Conservation (phyloP, 768 basidiomycete species). For the Porpolomopsis calyptriformis region DNA sequence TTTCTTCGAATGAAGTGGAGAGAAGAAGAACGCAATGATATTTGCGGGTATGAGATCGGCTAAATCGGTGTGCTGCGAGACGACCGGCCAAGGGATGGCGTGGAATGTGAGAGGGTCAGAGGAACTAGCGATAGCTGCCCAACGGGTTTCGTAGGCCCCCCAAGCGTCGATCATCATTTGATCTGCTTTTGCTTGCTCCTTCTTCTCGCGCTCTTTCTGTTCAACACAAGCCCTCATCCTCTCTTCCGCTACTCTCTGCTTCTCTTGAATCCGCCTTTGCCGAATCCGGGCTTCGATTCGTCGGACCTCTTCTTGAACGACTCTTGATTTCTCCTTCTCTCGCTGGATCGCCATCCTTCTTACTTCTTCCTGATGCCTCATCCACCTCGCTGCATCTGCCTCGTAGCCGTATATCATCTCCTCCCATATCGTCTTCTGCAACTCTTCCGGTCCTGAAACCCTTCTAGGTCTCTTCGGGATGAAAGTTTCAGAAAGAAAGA, state of each 20-base stretch:
- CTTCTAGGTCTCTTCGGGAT: slow-evolving; percentile 11
- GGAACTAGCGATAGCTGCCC: slow-evolving; percentile 41
- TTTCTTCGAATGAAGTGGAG: slow-evolving; percentile 48
- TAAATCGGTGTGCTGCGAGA: slow-evolving; percentile 28
- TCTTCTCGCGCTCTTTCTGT: not conserved
- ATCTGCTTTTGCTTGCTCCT: slow-evolving; percentile 26
- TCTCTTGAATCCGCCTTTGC: slow-evolving; percentile 40
- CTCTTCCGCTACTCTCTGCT: slow-evolving; percentile 34
- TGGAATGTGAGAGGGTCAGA: slow-evolving; percentile 44
- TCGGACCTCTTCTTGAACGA: slow-evolving; percentile 44
- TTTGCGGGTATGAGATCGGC: slow-evolving; percentile 44
- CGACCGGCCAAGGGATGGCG: slow-evolving; percentile 64
- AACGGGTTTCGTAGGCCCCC: slow-evolving; percentile 53
- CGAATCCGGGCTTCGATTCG: slow-evolving; percentile 44
- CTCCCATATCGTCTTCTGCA: slow-evolving; percentile 37
- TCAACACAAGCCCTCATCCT: slow-evolving; percentile 15
- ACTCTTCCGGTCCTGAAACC: slow-evolving; percentile 16
- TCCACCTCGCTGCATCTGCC: slow-evolving; percentile 42
- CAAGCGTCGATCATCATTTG: slow-evolving; percentile 45
- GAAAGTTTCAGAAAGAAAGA: slow-evolving; percentile 22
- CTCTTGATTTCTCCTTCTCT: slow-evolving; percentile 35
- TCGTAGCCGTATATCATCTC: slow-evolving; percentile 43
- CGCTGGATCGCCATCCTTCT: slow-evolving; percentile 34
- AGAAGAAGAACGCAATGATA: slow-evolving; percentile 53
- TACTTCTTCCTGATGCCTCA: slow-evolving; percentile 37